Evolutionary conservation across 306 rosid species (phyloP), one percentile per base, ranked within the genome.

Genomic region (Astragalus membranaceus): DNA sequence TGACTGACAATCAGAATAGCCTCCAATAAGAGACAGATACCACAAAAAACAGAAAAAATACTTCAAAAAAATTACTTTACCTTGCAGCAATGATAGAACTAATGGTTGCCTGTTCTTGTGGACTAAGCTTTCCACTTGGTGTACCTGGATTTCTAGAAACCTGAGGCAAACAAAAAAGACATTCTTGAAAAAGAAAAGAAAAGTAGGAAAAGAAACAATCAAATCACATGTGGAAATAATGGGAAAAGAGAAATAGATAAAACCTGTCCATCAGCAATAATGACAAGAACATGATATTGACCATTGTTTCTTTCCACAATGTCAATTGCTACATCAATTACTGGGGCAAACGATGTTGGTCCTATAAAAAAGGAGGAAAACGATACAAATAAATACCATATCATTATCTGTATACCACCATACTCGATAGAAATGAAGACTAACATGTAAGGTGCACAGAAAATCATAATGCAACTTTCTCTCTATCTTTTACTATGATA

Each of bases 221-320:
- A n/a, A 58, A 37, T 29, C 54, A 35, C 1, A 23, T 6, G 43
- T 46, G 54, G 60, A 36, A 54, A 59, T 51, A 39, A 43, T 15
- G 44, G 46, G 15, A 17, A 29, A 30, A 62, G 43, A 62, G 8
- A 10, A 63, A 60, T 29, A 23, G 70, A 58, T 10, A 71, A 51
- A 79, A 94, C 98, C 99, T 94, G 99, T 71, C 99, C 99, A 30
- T 94, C 99, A 15, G 99, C 99, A 80, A 94, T 78, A 44, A 94
- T 90, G 87, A 94, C 95, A 67, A 94, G 99, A 76, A 94, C 92
- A 54, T 94, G 99, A 81, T 94, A 94, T 84, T 91, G 99, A 70
- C 85, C 85, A 50, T 88, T 87, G 88, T 60, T 88, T 66, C 64
- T 81, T 77, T 88, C 89, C 73, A 94, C 97, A 15, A 91, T 86